Conservation (phyloP, 1,139 yeast genomes). For the Candida glucosophila region DNA sequence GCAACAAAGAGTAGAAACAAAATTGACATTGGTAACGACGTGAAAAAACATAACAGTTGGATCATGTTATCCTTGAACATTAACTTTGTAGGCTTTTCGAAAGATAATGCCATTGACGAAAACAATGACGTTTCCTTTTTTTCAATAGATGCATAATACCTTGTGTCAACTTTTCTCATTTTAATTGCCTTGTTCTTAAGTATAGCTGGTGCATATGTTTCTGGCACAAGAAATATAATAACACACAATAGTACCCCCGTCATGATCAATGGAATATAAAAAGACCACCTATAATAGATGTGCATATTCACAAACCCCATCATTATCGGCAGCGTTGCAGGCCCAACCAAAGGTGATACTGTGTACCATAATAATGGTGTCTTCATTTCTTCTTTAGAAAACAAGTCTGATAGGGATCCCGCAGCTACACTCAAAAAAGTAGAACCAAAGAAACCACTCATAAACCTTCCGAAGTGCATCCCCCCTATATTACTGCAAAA, state of each 20-base stretch:
- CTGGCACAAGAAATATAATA: slow-evolving; percentile 12
- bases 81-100: slow-evolving; percentile 48
- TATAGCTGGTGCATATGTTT: slow-evolving; percentile 12
- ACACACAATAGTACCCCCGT: slow-evolving; percentile 8
- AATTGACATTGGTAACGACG: slow-evolving; percentile 52
- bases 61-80: slow-evolving; percentile 56
- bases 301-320: slow-evolving; percentile 18
- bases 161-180: slow-evolving; percentile 10
- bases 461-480: slow-evolving; percentile 20
- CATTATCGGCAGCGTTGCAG: slow-evolving; percentile 24
- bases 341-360: slow-evolving; percentile 24
- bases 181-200: slow-evolving; percentile 9
- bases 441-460: slow-evolving; percentile 24
- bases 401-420: slow-evolving; percentile 28
- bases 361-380: slow-evolving; percentile 20
- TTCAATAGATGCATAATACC: slow-evolving; percentile 43
- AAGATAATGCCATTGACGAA: slow-evolving; percentile 26
- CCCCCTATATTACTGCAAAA: slow-evolving; percentile 19
- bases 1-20: slow-evolving; percentile 57
- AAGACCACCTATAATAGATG: slow-evolving; percentile 15
- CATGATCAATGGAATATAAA: slow-evolving; percentile 17
- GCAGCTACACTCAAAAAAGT: slow-evolving; percentile 26
- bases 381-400: slow-evolving; percentile 6
- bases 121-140: slow-evolving; percentile 13
- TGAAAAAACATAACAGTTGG: slow-evolving; percentile 47